phyloP scores from a whole-genome alignment of 2,329 filamentous ascomycete species.

The Periglandula ipomoeae region DNA sequence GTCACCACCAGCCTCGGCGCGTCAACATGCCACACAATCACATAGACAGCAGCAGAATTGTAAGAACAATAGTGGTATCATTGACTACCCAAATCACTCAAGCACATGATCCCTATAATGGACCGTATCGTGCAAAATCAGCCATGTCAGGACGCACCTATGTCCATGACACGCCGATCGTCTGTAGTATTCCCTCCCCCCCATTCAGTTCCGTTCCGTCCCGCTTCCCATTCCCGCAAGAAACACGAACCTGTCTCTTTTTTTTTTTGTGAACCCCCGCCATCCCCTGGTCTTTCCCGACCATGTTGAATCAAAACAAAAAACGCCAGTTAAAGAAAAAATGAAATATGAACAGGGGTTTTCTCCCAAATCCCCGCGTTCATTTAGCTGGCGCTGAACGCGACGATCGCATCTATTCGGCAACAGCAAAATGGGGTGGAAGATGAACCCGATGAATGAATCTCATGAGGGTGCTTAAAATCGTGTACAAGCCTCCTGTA shows the following conservation, averaged over 20 bases:
- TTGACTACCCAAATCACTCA: background rate
- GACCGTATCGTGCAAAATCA: background rate
- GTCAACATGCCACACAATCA: no score
- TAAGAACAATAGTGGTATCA: background rate
- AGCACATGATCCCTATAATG: no score
- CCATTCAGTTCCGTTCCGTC: background rate
- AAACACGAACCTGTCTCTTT: background rate
- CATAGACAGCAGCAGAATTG: no score
- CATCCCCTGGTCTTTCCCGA: background rate
- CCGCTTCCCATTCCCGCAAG: background rate
- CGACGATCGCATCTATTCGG: background rate
- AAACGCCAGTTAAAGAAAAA: background rate
- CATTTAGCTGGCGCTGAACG: background rate
- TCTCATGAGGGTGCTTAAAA: conserved; percentile 5
- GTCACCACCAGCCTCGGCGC: no score
- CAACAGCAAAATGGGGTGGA: background rate
- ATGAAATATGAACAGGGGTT: background rate
- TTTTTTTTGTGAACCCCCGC: background rate
- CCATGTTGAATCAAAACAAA: background rate
- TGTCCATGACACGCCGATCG: background rate
- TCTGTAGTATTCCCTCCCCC: background rate
- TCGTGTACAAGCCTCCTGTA: conserved; percentile 4
- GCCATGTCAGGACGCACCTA: background rate
- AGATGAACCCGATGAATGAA: background rate
- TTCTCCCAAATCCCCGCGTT: no score